Conservation (phyloP, 305 asterid genomes). For the Petunia hybrid region DNA sequence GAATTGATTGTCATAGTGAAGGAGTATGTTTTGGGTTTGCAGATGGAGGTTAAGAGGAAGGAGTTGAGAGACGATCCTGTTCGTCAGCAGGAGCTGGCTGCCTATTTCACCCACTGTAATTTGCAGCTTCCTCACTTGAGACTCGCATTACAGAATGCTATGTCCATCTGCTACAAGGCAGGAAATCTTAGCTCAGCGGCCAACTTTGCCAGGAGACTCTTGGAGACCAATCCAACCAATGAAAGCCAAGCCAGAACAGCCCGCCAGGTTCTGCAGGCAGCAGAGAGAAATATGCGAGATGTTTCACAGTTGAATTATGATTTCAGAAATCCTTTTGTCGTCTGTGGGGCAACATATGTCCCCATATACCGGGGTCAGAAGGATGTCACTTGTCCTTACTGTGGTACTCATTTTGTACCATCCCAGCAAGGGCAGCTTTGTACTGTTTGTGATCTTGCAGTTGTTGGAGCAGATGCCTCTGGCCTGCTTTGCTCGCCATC, state of each 20-base stretch:
- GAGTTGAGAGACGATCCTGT: constrained; percentile 67
- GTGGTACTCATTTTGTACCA: constrained; percentile 67
- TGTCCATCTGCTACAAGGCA: constrained; percentile 74
- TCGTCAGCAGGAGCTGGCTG: constrained; percentile 93
- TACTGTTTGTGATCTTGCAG: constrained; percentile 78
- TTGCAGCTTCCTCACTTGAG: constrained; percentile 80
- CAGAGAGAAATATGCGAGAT: constrained; percentile 81
- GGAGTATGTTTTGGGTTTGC: constrained; percentile 78
- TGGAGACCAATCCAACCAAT: constrained; percentile 74
- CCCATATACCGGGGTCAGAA: constrained; percentile 88
- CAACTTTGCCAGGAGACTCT: constrained; percentile 78
- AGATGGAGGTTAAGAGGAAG: constrained; percentile 86
- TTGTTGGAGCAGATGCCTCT: constrained; percentile 87
- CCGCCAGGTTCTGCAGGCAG: constrained; percentile 82
- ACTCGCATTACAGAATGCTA: constrained; percentile 75
- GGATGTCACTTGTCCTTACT: constrained; percentile 81
- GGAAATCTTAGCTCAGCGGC: constrained; percentile 74
- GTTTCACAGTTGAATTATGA: constrained; percentile 73
- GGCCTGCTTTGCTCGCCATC: constrained; percentile 85
- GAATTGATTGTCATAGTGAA: constrained; percentile 70
- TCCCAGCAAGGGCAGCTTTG: constrained; percentile 76
- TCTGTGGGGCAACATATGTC: constrained; percentile 83
- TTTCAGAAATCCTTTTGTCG: constrained; percentile 83
- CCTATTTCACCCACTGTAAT: constrained; percentile 91
- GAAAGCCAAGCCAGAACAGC: constrained; percentile 70